phyloP scores from a whole-genome alignment of 1,284 basidiomycete species.

The Crepidotus sp. region DNA sequence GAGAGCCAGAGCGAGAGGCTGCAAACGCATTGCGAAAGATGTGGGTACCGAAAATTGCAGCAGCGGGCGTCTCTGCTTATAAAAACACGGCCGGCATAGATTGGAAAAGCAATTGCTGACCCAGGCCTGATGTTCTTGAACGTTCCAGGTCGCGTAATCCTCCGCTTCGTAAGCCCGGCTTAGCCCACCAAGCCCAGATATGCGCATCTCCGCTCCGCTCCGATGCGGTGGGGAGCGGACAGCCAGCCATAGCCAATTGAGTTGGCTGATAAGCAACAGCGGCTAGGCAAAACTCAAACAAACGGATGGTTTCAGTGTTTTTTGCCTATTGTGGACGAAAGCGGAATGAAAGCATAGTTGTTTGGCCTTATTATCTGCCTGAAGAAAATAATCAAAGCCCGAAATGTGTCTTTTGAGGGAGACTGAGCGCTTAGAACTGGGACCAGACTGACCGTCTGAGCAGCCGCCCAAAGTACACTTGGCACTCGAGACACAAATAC shows the following conservation, averaged over 20 bases:
- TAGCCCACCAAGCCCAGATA: background rate
- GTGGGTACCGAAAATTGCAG: background rate
- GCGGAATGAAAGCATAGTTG: background rate
- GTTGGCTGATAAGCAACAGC: too few relatives aligned
- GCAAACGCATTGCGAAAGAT: constrained; percentile 8
- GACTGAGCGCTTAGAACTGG: too few relatives aligned
- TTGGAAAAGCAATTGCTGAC: constrained; percentile 8
- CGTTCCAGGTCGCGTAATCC: constrained; percentile 11
- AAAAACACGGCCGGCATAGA: constrained; percentile 5
- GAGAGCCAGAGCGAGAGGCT: constrained; percentile 9
- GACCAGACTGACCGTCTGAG: background rate
- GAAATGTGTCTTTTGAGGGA: too few relatives aligned
- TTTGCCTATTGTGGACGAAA: background rate
- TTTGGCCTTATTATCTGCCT: background rate
- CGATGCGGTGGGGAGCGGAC: too few relatives aligned
- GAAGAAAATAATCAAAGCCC: too few relatives aligned
- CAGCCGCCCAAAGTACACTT: too few relatives aligned
- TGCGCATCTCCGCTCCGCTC: background rate
- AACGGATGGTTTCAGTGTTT: too few relatives aligned
- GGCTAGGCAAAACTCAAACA: too few relatives aligned
- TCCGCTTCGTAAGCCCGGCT: constrained; percentile 8
- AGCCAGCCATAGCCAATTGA: too few relatives aligned
- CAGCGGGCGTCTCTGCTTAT: constrained; percentile 5
- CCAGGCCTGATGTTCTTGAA: constrained; percentile 13
- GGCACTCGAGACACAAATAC: too few relatives aligned